Evolutionary conservation across 345 rosid species (phyloP).

Genomic region (Physaria fendleri): DNA sequence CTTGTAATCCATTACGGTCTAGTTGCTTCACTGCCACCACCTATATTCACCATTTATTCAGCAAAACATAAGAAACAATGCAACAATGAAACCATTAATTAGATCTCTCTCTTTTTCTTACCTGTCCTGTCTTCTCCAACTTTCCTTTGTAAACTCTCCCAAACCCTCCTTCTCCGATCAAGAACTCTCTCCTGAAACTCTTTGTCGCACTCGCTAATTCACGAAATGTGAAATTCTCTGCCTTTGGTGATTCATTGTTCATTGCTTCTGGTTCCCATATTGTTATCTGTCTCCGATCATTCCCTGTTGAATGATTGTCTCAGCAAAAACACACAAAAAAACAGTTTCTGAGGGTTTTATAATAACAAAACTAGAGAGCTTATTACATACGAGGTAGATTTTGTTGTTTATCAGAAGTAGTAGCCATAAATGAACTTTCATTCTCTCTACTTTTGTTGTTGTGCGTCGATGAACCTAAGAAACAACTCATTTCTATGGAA

Average conservation of each 20-base stretch:
- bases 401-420: background rate
- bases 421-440: constrained; percentile 6
- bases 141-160: constrained; percentile 81
- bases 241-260: constrained; percentile 24
- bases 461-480: constrained; percentile 3
- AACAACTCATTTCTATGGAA: constrained; percentile 15
- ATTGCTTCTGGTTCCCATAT: background rate
- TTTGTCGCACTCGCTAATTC: constrained; percentile 74
- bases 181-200: constrained; percentile 68
- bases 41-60: constrained; percentile 50
- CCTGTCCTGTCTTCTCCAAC: constrained; percentile 61
- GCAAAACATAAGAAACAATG: too few species aligned
- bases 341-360: background rate
- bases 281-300: background rate
- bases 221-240: constrained; percentile 65
- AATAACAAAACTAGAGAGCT: background rate
- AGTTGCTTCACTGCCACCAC: constrained; percentile 93
- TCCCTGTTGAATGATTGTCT: too few species aligned
- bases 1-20: constrained; percentile 88
- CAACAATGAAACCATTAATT: too few species aligned
- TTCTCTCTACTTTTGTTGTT: constrained; percentile 6
- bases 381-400: background rate
- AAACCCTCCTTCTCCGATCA: constrained; percentile 86
- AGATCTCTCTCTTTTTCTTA: background rate
- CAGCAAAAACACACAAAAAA: background rate